Evolutionary conservation across 1,139 yeast genomes (phyloP), one percentile per base, ranked within the genome.

Genomic region (Meyerozyma sp.): DNA sequence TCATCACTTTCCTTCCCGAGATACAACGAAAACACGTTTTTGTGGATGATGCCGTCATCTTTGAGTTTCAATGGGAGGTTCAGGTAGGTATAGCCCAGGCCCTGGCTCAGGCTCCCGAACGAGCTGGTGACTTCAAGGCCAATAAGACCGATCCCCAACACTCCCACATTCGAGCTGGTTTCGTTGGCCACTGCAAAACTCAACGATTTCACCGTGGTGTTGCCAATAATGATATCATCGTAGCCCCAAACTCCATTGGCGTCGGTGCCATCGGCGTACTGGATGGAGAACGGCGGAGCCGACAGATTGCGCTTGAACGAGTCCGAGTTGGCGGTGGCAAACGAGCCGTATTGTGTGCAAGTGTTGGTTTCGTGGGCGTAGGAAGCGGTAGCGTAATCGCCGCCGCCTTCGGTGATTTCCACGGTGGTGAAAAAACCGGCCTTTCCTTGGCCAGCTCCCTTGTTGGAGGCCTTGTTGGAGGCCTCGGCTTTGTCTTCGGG

Each of bases 181-280:
- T 58, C 53, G 50, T 70, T 69, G 21, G 77, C 81, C 38, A 77
- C 62, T 5, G 81, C 84, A 57, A 79, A 69, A 11, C 79, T 72
- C 50, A 81, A 66, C 43, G 62, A 54, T 0, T 65, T 49, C n/a
- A 84, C 70, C 7, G 66, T 59, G 14, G 66, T 55, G 41, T 62
- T 64, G 26, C 73, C 77, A 42, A 79, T 54, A 13, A 45, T 47
- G 25, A 78, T 68, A 40, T 56, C 58, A 50, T 77, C 84, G 40
- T 61, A 55, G 14, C 79, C 82, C 83, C 80, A 77, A 44, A 67
- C 58, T 38, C 95, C 95, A 7, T 55, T 48, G 3, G 91, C 89
- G 53, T 59, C 68, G 23, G 87, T 70, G 7, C 61, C 57, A 58
- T 86, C 95, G 28, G 82, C 91, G 54, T 87, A 87, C 27, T 63